Evolutionary conservation across 106 monocot species (phyloP).

Genomic region (Dioscorea zingiberensis): DNA sequence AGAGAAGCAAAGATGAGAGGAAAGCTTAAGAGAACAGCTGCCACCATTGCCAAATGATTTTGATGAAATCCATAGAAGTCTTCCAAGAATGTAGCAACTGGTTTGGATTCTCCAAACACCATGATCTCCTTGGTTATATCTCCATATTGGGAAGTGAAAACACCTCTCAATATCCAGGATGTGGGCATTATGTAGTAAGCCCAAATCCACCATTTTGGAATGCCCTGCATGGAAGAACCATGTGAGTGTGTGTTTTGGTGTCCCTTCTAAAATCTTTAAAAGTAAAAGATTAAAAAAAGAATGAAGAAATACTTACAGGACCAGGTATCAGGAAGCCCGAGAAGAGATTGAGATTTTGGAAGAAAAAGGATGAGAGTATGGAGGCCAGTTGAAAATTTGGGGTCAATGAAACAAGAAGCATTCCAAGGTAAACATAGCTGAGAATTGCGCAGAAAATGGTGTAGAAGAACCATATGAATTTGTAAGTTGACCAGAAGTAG

Average conservation of each 20-base stretch:
- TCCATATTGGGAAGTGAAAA: constrained; percentile 70
- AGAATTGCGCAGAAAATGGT: constrained; percentile 38
- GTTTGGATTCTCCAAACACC: constrained; percentile 57
- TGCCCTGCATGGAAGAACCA: constrained; percentile 45
- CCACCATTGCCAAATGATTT: constrained; percentile 35
- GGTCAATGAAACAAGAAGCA: constrained; percentile 54
- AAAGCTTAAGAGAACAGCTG: constrained; percentile 28
- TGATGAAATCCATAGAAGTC: constrained; percentile 61
- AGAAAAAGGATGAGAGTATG: constrained; percentile 40
- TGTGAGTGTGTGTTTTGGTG: neutral
- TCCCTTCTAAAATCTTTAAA: too few relatives aligned
- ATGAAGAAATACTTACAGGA: constrained; percentile 35
- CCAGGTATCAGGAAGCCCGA: constrained; percentile 56
- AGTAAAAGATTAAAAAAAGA: neutral
- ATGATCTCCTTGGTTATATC: constrained; percentile 31
- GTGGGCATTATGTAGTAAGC: constrained; percentile 49
- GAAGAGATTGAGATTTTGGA: constrained; percentile 32
- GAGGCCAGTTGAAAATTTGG: constrained; percentile 48
- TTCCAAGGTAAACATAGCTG: constrained; percentile 50
- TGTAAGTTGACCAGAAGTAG: constrained; percentile 35
- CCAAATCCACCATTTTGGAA: constrained; percentile 90
- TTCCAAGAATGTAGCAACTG: constrained; percentile 37
- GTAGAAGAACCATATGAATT: constrained; percentile 66
- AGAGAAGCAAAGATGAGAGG: constrained; percentile 51
- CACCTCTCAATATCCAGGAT: constrained; percentile 55